Evolutionary conservation across 2,329 filamentous ascomycete genomes (phyloP), one percentile per base, ranked within the genome.

Genomic region (Colletotrichum liriopes): DNA sequence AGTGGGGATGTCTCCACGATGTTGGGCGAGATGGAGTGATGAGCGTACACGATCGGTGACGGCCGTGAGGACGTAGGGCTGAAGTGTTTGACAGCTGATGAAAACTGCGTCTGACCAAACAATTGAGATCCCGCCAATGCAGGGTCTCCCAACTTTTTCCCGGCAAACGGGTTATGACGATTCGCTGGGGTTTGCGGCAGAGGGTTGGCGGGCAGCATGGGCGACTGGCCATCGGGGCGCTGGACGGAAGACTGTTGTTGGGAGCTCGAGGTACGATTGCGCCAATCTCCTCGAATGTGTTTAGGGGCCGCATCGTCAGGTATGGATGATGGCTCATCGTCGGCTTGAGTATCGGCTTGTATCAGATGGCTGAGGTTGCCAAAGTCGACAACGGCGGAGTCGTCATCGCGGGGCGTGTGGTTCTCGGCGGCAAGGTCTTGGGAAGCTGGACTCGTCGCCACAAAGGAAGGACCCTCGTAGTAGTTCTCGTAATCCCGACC

Each of bases 11-110:
- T 82, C 73, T 82, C 80, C 81, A 84, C 77, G 2, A 80, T 78
- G 54, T 86, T 86, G 0, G 87, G 83, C 2, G 87, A 88, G 5
- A 86, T 84, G 1, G 82, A 80, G 62, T 87, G 82, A 32, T 82
- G 78, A 14, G 43, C 39, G 32, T 87, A 84, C 5, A 85, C 75
- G 52, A 84, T 81, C 0, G 88, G 88, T 1, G 89, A 91, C 0
- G 89, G 89, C 14, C 88, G 83, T 1, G 88, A 90, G 1, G 88
- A 90, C 0, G 88, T 90, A 26, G 89, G 89, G 70, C 88, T 90
- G 56, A 82, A 78, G 32, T 81, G 82, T 75, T 86, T 88, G 20
- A 85, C 76, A 1, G 84, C 87, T 1, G 88, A 89, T 2, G 89
- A 89, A 41, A 82, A 82, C 73, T 89, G 89, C 0, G 89, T 90